Base-by-base conservation (phyloP, 768 basidiomycete species). In the Mycena indigotica region DNA sequence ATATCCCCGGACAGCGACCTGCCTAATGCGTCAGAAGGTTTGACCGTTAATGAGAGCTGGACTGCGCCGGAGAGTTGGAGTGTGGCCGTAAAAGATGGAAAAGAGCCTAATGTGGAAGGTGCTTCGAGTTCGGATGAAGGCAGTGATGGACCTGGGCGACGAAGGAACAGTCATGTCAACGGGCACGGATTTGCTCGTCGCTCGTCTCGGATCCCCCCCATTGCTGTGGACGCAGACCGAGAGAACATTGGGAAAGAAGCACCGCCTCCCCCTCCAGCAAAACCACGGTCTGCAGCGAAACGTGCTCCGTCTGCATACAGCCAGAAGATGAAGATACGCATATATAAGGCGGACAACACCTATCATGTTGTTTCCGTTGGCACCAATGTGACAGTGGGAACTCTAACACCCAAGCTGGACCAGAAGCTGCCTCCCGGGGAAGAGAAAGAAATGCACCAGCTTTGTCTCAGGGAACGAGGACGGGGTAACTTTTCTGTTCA, bases 51-150 rank as follows among this genome's bases (percentile, higher is more conserved):
- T 38, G 24, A 57, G 50, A 46, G 50, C 21, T 93, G 91, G 91
- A 81, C 72, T 2, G 75, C 91, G 4, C 91, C 91, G 1, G 83
- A 91, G 66, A 90, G 88, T 54, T 92, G 91, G 90, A 86, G 79
- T 1, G 86, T 89, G 15, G 81, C 79, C 3, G 80, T 73, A 4
- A 73, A 70, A 45, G 76, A 77, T 2, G 67, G 60, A 19, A 74
- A 70, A 5, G 74, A 70, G 3, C 76, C 71, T 2, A 75, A 73
- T 17, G 52, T 24, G 21, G 68, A 59, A 3, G 71, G 66, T 26
- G 68, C 70, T 40, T 70, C 70, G 28, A 69, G 67, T 48, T 70
- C 69, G 15, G 73, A 73, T 24, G 72, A 73, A n/a, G 65, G 62
- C 21, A 55, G 56, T 12, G 60, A 45, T 38, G 60, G 60, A 5